These are phyloP conservation scores for Ramaria rubella DNA, from an alignment of 768 basidiomycete genomes.

Conservation along the genomic window DNA sequence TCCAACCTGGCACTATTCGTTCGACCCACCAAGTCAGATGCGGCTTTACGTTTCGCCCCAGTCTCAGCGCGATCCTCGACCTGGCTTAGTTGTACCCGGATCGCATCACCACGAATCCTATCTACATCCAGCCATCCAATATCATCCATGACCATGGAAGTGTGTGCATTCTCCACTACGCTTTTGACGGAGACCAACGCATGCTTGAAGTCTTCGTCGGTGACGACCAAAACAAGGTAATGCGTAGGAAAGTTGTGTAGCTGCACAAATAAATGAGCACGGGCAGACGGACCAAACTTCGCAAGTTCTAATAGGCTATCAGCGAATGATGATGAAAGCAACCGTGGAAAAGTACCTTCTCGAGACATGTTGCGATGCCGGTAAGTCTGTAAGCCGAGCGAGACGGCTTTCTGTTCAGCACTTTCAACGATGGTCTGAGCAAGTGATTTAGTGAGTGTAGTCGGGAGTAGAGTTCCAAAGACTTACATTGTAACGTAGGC, in stretches of 20 bases:
- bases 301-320: constrained; percentile 42
- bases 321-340: not conserved
- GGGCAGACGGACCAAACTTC: constrained; percentile 61
- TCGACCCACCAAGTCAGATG: not conserved
- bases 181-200: constrained; percentile 69
- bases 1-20: not conserved
- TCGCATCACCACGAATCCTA: constrained; percentile 51
- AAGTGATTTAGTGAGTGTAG: not conserved
- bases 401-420: constrained; percentile 78
- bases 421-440: constrained; percentile 73
- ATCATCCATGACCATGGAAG: constrained; percentile 64
- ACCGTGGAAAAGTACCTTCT: constrained; percentile 42
- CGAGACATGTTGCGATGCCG: constrained; percentile 58
- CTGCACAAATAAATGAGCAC: constrained; percentile 67
- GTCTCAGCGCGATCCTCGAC: not conserved
- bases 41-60: constrained; percentile 6
- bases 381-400: constrained; percentile 74
- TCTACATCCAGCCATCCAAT: constrained; percentile 72
- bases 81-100: constrained; percentile 13
- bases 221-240: constrained; percentile 79
- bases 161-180: constrained; percentile 47
- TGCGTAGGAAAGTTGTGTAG: constrained; percentile 70
- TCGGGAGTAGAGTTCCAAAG: not conserved
- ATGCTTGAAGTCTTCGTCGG: constrained; percentile 70
- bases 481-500: constrained; percentile 54